These are phyloP conservation scores for Penicillium dipodomyicola DNA, from an alignment of 495 filamentous ascomycete species.

Conservation along the genomic window DNA sequence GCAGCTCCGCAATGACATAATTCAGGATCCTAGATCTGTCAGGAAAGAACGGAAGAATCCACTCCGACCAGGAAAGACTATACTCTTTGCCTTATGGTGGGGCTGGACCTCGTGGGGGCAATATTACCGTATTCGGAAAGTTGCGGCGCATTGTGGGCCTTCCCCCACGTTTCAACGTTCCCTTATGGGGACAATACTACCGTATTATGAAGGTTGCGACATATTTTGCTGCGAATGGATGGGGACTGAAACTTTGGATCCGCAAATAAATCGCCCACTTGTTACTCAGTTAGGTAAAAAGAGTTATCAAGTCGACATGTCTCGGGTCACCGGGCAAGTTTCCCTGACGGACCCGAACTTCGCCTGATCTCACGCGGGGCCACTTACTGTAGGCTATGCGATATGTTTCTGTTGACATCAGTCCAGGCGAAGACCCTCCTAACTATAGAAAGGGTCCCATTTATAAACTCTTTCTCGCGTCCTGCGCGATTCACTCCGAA, in stretches of 20 bases:
- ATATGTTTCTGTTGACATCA: background rate
- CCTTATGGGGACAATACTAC: background rate
- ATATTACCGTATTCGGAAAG: too few species aligned
- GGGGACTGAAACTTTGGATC: background rate
- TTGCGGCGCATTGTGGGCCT: background rate
- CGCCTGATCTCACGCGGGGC: background rate
- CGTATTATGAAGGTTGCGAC: too few species aligned
- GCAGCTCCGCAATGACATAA: too few species aligned
- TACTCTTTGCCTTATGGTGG: too few species aligned
- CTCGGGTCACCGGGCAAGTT: background rate
- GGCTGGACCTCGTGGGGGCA: too few species aligned
- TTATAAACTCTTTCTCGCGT: background rate
- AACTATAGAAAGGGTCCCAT: background rate
- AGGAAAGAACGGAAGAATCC: too few species aligned
- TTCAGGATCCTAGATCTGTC: too few species aligned
- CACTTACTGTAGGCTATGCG: background rate
- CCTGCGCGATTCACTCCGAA: background rate
- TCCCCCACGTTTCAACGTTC: background rate
- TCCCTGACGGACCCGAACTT: background rate
- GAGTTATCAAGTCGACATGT: background rate
- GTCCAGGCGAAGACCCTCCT: background rate
- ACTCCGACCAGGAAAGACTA: too few species aligned
- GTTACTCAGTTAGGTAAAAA: background rate
- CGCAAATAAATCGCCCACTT: background rate
- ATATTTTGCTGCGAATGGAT: background rate